Percentiles rank a stretch among this genome's conserved stretches.
These are phyloP conservation scores for Backusella circina DNA, from an alignment of 192 early-diverging fungal genomes.

Conservation along the genomic window DNA sequence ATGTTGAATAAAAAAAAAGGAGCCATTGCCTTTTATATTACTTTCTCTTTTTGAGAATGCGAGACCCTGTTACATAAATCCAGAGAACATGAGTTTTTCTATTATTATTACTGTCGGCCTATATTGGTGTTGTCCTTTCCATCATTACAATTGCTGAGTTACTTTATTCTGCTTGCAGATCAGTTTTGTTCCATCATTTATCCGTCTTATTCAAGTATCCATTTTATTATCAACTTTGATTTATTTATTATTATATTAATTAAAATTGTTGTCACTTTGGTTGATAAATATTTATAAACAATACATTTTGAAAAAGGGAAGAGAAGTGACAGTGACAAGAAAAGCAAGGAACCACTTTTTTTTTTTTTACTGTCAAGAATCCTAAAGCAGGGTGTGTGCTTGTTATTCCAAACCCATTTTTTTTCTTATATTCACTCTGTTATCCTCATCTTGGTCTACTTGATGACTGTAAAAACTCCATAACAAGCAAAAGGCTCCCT, in stretches of 20 bases:
- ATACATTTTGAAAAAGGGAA: background rate
- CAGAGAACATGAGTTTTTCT: background rate
- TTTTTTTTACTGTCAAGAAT: background rate
- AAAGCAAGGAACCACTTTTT: background rate
- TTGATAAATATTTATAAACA: background rate
- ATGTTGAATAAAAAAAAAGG: background rate
- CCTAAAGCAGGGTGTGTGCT: background rate
- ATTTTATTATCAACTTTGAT: background rate
- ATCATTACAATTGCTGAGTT: background rate
- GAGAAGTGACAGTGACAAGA: background rate
- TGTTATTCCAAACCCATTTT: background rate
- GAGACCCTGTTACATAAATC: background rate
- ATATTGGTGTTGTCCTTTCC: too few relatives aligned
- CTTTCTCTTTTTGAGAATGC: background rate
- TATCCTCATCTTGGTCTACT: background rate
- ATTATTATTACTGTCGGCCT: background rate
- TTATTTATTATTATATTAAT: background rate
- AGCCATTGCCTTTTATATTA: background rate
- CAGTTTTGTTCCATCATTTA: background rate
- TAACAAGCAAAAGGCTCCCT: background rate
- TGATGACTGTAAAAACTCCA: background rate
- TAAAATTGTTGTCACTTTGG: background rate
- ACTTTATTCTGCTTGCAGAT: background rate
- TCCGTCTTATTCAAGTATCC: background rate
- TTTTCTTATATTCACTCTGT: background rate